Base-by-base conservation (phyloP, 2,329 filamentous ascomycete genomes). In the Ophiostoma ips region DNA sequence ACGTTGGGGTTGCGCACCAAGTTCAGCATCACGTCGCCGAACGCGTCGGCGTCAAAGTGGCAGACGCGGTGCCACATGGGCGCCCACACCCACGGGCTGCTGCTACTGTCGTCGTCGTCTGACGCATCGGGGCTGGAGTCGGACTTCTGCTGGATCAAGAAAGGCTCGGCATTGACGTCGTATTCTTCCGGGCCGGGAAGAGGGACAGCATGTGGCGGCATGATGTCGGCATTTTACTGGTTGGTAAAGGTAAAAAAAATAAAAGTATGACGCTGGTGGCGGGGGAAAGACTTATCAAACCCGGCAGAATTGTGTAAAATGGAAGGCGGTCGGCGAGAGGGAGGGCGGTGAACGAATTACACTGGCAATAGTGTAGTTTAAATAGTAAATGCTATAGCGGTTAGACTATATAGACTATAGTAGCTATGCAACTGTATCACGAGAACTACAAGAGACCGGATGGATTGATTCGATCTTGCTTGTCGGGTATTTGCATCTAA, bases 1-100 rank as follows among this genome's bases (percentile, higher is more conserved):
- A 87, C 71, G 56, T 92, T 90, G 1, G 86, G 86, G 58, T 90
- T 89, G 57, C 75, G 75, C 55, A 90, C 76, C 51, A 89, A 69
- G 59, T 89, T 87, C 57, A 79, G 66, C 78, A 87, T 85, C 46
- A 84, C 80, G 37, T 72, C 64, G 52, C 71, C 66, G 61, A 88
- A 90, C 50, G 78, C 68, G 30, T 72, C 68, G 1, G 79, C 72
- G 15, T 72, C 66, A 60, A 88, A 89, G 12, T 69, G 70, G 61
- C 83, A 86, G 19, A 57, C 61, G 56, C 78, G 73, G 53, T 66
- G 67, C 57, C 71, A 73, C 52, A 80, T 66, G 41, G 76, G 76
- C 47, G 66, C 65, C 79, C 79, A 83, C 4, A 40, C 46, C 51
- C 53, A 53, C 5, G 46, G 40, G 24, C 40, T 15, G 15, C 19